A percentile compares a stretch with the other conserved stretches of the same genome.
Conservation (phyloP, 768 basidiomycete genomes). For the Termitomyces sp. region DNA sequence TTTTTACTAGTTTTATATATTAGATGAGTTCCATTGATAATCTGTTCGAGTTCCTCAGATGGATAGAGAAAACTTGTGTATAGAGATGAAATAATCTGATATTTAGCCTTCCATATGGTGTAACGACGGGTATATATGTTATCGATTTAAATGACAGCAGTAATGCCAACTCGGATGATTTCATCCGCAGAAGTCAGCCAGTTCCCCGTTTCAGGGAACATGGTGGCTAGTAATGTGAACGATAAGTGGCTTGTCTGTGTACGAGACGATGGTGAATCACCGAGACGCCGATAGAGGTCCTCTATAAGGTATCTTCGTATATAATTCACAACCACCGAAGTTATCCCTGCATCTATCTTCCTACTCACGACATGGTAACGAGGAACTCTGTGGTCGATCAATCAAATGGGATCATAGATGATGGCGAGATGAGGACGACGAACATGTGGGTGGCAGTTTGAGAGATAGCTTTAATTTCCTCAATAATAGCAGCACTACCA, state of each 20-base stretch:
- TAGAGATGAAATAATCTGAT: too few relatives aligned
- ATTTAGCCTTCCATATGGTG: too few relatives aligned
- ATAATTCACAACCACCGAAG: constrained; percentile 35
- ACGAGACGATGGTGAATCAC: constrained; percentile 24
- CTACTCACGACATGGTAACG: constrained; percentile 54
- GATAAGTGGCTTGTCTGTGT: background rate
- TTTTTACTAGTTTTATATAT: too few relatives aligned
- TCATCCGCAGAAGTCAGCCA: constrained; percentile 58
- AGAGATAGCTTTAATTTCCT: constrained; percentile 39
- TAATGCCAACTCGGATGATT: constrained; percentile 60
- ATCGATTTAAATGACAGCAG: constrained; percentile 45
- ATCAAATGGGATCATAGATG: background rate
- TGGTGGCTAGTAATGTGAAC: constrained; percentile 37
- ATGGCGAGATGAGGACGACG: constrained; percentile 15
- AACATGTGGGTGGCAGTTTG: constrained; percentile 55
- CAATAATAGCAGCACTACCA: constrained; percentile 26
- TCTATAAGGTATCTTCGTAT: constrained; percentile 53
- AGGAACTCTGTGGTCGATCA: constrained; percentile 38
- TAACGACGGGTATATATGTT: too few relatives aligned
- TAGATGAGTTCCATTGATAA: too few relatives aligned
- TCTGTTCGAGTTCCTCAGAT: too few relatives aligned
- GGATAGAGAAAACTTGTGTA: too few relatives aligned
- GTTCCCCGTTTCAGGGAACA: constrained; percentile 62
- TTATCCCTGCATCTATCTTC: constrained; percentile 26
- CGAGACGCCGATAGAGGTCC: constrained; percentile 56